Evolutionary conservation across 2,329 filamentous ascomycete species (phyloP).

Genomic region (Sphaceloma murrayae): DNA sequence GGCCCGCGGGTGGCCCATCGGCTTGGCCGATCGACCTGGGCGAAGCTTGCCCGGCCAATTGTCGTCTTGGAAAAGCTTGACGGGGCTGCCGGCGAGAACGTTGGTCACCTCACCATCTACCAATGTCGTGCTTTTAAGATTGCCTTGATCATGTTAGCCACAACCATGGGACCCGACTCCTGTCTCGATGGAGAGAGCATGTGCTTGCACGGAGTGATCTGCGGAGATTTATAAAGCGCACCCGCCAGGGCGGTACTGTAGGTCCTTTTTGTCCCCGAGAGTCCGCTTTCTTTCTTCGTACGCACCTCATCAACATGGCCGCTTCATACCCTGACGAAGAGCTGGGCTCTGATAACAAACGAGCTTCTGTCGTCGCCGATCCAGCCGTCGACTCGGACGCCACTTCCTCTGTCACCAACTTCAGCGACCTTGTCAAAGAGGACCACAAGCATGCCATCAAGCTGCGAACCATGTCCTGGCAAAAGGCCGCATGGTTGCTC

Average conservation of each 20-base stretch:
- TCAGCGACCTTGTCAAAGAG: constrained; percentile 24
- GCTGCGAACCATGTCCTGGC: constrained; percentile 46
- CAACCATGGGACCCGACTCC: neutral
- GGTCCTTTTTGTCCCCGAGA: neutral
- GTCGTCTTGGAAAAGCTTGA: constrained; percentile 5
- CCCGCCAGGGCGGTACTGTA: neutral
- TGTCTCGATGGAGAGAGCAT: constrained; percentile 5
- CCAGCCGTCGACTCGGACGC: constrained; percentile 18
- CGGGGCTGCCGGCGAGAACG: constrained; percentile 1
- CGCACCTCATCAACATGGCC: constrained; percentile 16
- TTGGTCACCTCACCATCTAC: no score
- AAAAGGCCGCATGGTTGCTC: constrained; percentile 42
- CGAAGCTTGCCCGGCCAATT: neutral
- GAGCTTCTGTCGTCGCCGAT: constrained; percentile 12
- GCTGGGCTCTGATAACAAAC: constrained; percentile 12
- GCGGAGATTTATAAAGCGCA: neutral
- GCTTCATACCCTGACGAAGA: constrained; percentile 14
- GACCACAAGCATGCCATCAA: constrained; percentile 43
- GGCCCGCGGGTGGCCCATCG: no score
- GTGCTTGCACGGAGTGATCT: no score
- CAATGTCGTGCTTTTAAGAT: constrained; percentile 13
- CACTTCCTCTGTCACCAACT: constrained; percentile 21
- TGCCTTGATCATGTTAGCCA: constrained; percentile 4
- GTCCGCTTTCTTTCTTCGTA: neutral
- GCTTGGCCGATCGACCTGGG: no score